Conservation (phyloP, 2,329 filamentous ascomycete genomes). For the Neonectria faginata region DNA sequence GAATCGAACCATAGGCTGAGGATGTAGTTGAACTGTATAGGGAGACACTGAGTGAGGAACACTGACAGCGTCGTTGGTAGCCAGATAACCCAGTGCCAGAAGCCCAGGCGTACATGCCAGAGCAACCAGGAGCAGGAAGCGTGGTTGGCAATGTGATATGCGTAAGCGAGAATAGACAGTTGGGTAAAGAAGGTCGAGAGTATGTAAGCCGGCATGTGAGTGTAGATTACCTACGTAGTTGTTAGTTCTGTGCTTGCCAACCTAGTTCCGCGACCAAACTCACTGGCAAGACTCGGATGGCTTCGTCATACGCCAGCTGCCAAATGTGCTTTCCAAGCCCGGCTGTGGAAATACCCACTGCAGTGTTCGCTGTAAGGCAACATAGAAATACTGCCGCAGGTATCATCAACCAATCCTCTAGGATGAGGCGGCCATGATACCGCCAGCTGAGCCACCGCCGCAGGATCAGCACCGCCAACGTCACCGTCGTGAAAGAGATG, state of each 20-base stretch:
- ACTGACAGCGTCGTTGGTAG: conserved; percentile 7
- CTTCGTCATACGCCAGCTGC: conserved; percentile 7
- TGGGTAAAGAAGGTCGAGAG: conserved; percentile 10
- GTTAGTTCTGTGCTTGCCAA: background rate
- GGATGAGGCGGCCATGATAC: background rate
- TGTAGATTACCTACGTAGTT: conserved; percentile 1
- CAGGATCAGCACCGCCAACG: conserved; percentile 4
- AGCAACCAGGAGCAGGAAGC: background rate
- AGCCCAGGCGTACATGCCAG: background rate
- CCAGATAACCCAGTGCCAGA: conserved; percentile 6
- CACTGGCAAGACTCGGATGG: background rate
- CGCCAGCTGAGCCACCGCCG: conserved; percentile 8
- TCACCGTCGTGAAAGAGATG: background rate
- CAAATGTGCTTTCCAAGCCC: conserved; percentile 9
- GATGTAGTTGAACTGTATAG: background rate
- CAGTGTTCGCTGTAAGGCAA: background rate
- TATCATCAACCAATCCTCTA: conserved; percentile 8
- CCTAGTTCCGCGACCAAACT: background rate
- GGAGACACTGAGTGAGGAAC: conserved; percentile 2
- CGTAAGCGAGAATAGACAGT: background rate
- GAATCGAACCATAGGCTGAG: conserved; percentile 2
- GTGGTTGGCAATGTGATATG: background rate
- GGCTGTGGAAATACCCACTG: background rate
- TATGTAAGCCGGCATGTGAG: conserved; percentile 6
- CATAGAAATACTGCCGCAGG: conserved; percentile 3